These are phyloP conservation scores for Zalaria obscura DNA, from an alignment of 2,329 filamentous ascomycete genomes.

Conservation along the genomic window DNA sequence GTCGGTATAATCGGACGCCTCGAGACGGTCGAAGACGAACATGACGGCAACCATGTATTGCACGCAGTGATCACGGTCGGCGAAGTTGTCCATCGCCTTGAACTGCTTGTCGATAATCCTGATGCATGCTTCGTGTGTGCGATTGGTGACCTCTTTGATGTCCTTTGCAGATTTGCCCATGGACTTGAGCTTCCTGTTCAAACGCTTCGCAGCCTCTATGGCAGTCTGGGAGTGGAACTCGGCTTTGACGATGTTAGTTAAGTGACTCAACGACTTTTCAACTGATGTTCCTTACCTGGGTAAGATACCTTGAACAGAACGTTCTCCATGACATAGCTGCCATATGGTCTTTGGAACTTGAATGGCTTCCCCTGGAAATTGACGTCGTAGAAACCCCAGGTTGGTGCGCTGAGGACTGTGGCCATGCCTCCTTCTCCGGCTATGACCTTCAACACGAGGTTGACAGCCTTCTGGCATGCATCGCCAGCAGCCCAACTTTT, in stretches of 20 bases:
- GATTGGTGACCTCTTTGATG: constrained; percentile 85
- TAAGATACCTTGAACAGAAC: constrained; percentile 99
- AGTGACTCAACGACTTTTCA: no score
- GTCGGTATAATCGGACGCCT: constrained; percentile 87
- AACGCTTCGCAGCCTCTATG: constrained; percentile 82
- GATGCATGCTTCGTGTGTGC: constrained; percentile 95
- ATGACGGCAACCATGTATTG: constrained; percentile 98
- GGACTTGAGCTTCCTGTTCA: constrained; percentile 68
- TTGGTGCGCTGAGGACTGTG: constrained; percentile 80
- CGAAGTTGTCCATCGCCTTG: constrained; percentile 99
- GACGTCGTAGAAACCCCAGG: constrained; percentile 98
- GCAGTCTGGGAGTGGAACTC: constrained; percentile 99
- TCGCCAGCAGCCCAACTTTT: constrained; percentile 99
- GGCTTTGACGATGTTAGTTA: constrained; percentile 27
- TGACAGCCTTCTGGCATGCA: constrained; percentile 94
- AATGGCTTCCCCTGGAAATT: constrained; percentile 94
- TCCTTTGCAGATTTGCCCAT: constrained; percentile 85
- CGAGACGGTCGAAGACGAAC: constrained; percentile 87
- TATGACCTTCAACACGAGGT: constrained; percentile 94
- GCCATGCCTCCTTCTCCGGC: constrained; percentile 85
- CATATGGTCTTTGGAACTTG: constrained; percentile 88
- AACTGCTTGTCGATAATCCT: constrained; percentile 99
- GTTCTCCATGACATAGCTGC: constrained; percentile 99
- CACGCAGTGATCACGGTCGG: constrained; percentile 97
- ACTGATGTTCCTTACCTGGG: constrained; percentile 47